Conservation (phyloP, 257 asterid genomes). For the Galeopsis tetrahit region DNA sequence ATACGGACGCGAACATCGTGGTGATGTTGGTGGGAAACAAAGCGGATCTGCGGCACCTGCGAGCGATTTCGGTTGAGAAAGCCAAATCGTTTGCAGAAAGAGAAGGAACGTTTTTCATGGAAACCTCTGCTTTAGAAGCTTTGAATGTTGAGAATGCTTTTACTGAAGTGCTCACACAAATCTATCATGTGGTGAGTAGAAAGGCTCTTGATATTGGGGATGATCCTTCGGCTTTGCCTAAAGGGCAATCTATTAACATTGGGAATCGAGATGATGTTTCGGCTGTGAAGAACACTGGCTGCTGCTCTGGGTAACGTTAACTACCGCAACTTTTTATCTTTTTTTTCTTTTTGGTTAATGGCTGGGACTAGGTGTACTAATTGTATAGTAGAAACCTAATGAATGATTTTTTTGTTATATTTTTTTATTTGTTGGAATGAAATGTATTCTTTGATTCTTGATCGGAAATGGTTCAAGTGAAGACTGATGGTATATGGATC, state of each 20-base stretch:
- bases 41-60: slow-evolving; percentile 82
- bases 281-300: slow-evolving; percentile 70
- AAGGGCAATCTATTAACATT: slow-evolving; percentile 70
- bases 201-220: slow-evolving; percentile 76
- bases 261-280: slow-evolving; percentile 76
- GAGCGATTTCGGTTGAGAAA: slow-evolving; percentile 63
- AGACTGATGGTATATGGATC: not conserved
- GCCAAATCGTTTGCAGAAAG: slow-evolving; percentile 67
- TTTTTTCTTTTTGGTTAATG: not conserved
- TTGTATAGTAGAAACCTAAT: slow-evolving; percentile 32
- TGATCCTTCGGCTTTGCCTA: slow-evolving; percentile 69
- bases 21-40: slow-evolving; percentile 87
- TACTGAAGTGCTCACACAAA: slow-evolving; percentile 78
- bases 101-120: slow-evolving; percentile 78
- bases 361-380: not conserved
- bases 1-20: slow-evolving; percentile 75
- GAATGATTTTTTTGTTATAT: slow-evolving; percentile 31
- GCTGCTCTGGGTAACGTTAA: slow-evolving; percentile 64
- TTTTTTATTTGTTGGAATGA: slow-evolving; percentile 11
- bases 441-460: slow-evolving; percentile 29
- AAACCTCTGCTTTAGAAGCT: slow-evolving; percentile 81
- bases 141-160: slow-evolving; percentile 76
- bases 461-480: slow-evolving; percentile 23
- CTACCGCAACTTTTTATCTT: not conserved
- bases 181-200: slow-evolving; percentile 67